phyloP scores from a whole-genome alignment of 306 rosid species.

The Macrotyloma uniflorum region DNA sequence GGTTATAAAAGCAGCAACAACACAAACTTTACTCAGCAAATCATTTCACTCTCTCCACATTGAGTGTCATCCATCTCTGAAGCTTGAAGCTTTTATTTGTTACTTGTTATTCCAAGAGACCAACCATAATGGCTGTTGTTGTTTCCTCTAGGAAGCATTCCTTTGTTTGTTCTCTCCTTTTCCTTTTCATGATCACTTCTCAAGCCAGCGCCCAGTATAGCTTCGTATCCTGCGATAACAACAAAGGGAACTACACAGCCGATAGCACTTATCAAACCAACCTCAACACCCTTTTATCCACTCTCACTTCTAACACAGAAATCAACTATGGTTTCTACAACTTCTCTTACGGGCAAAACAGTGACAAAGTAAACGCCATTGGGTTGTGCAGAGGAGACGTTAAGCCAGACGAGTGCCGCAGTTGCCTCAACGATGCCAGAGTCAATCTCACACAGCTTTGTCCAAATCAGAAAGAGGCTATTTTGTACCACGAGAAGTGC shows the following conservation, averaged over 20 bases:
- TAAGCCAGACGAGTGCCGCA: not conserved
- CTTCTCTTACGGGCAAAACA: slow-evolving; percentile 16
- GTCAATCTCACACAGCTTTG: slow-evolving; percentile 13
- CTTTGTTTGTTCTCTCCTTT: not conserved
- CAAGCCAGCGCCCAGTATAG: not conserved
- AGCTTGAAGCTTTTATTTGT: not conserved
- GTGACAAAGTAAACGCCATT: slow-evolving; percentile 17
- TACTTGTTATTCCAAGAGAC: not conserved
- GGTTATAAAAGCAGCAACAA: not conserved
- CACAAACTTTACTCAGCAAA: not conserved
- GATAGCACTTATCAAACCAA: slow-evolving; percentile 11
- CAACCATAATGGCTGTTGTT: not conserved
- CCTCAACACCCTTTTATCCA: slow-evolving; percentile 28
- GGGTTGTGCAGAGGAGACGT: slow-evolving; percentile 34
- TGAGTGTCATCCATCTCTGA: not conserved
- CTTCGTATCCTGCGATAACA: not conserved
- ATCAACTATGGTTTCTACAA: slow-evolving; percentile 42
- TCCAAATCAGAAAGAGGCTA: slow-evolving; percentile 21
- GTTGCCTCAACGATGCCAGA: not conserved
- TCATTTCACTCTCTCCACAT: not conserved
- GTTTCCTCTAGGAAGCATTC: not conserved
- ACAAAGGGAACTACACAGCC: not conserved
- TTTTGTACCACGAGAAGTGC: not conserved
- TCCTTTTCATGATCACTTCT: not conserved
- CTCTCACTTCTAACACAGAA: slow-evolving; percentile 27